A percentile compares a stretch with the other conserved stretches of the same genome.
These are phyloP conservation scores for Pseudopyrenochaeta lycopersici DNA, from an alignment of 2,329 filamentous ascomycete genomes.

Conservation along the genomic window DNA sequence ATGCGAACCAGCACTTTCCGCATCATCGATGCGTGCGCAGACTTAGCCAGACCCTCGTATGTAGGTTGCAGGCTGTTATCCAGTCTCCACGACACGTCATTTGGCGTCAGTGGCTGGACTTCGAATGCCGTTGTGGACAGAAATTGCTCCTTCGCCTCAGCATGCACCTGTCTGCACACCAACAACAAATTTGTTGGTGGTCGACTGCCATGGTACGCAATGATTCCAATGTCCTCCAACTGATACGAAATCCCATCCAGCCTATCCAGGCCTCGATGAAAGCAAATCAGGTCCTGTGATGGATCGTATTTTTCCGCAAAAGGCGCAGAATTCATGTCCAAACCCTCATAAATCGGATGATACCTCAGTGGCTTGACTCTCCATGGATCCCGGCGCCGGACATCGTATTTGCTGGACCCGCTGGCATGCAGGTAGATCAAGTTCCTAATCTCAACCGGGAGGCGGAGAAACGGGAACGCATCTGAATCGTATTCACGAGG, in stretches of 20 bases:
- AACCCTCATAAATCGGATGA: not conserved
- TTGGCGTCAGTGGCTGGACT: conserved; percentile 13
- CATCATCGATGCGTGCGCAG: not conserved
- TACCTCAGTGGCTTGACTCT: not conserved
- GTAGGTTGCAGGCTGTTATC: conserved; percentile 5
- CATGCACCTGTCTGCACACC: conserved; percentile 8
- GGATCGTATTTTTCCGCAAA: conserved; percentile 1
- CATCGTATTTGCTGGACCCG: not conserved
- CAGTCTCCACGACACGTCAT: conserved; percentile 4
- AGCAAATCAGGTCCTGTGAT: not conserved
- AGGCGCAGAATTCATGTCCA: conserved; percentile 1
- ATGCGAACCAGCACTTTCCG: conserved; percentile 10
- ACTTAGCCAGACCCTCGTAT: conserved; percentile 7
- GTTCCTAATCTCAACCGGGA: conserved; percentile 18
- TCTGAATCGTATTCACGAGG: not conserved
- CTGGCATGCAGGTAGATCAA: conserved; percentile 8
- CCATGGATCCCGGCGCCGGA: not conserved
- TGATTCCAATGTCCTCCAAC: conserved; percentile 6
- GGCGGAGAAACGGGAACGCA: conserved; percentile 10
- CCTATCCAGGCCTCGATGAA: not conserved
- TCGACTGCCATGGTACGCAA: conserved; percentile 4
- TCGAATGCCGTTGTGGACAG: conserved; percentile 8
- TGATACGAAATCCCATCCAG: conserved; percentile 2
- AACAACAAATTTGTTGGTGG: conserved; percentile 9
- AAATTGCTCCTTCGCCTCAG: conserved; percentile 11